Base-by-base conservation (phyloP, 345 rosid genomes). In the Turnera subulata region DNA sequence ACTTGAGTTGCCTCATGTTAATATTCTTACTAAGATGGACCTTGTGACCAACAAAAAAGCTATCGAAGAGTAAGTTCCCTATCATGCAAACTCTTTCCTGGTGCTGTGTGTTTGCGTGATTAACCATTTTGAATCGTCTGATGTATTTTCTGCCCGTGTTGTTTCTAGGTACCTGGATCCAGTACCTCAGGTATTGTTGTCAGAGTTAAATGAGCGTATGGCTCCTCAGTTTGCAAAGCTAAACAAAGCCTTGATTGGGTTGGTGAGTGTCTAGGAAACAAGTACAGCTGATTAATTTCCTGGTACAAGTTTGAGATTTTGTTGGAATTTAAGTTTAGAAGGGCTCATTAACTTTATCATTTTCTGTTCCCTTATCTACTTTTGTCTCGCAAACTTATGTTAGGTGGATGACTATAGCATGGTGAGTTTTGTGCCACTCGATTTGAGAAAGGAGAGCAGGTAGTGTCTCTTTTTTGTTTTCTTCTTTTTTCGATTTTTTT, bases 1-100 rank as follows among this genome's bases (percentile, higher is more conserved):
- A 69, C 95, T 92, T 59, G 97, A 92, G 63, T 55, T 89, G 69
- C 98, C 97, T 5, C 97, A 84, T 68, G 74, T 92, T 59, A 92
- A 92, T 70, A 77, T 89, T 59, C 89, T 86, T 73, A 80, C 97
- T 19, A 92, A 92, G 74, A 92, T 92, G 94, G 97, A 92, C 65
- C 95, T 84, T 20, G 83, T 92, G 66, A 80, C 74, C 47, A 83
- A 80, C 62, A 89, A 79, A 72, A 80, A 73, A 62, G 84, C 83
- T 64, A 62, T 86, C 16, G 84, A 83, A 52, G 71, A 86, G 98
- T 92, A 60, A 55, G 81, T 43, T 55, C 55, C 62, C 46, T 11
- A 21, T 14, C 26, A 19, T 43, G 33, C 53, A 16, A 20, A 39
- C 18, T 55, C 12, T 42, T 29, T 52, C 42, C 61, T 2, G 8